Evolutionary conservation across 2,329 filamentous ascomycete species (phyloP).

Genomic region (Aspergillus hiratsukae): DNA sequence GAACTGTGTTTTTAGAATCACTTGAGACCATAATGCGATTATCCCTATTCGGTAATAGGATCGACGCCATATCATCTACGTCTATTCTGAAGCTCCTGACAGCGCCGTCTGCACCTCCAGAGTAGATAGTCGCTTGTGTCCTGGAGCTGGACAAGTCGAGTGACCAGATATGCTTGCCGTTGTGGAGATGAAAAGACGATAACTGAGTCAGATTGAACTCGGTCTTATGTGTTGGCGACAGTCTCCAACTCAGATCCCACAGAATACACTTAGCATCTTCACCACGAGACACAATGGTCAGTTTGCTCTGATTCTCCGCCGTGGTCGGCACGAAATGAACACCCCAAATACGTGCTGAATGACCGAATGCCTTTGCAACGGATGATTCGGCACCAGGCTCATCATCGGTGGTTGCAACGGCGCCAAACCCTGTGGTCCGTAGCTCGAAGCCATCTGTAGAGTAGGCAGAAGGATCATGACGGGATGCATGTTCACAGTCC

Average conservation of each 20-base stretch:
- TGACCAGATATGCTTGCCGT: conserved; percentile 90
- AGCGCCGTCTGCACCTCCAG: conserved; percentile 80
- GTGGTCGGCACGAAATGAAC: conserved; percentile 59
- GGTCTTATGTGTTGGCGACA: conserved; percentile 6
- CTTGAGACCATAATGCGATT: conserved; percentile 8
- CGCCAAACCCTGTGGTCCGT: conserved; percentile 62
- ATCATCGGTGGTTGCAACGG: conserved; percentile 28
- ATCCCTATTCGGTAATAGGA: conserved; percentile 13
- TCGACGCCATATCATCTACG: conserved; percentile 9
- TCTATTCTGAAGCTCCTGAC: conserved; percentile 38
- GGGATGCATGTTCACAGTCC: conserved; percentile 37
- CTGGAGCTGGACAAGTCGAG: conserved; percentile 42
- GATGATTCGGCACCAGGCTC: conserved; percentile 42
- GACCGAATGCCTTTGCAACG: conserved; percentile 75
- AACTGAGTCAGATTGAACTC: conserved; percentile 36
- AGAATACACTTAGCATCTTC: conserved; percentile 75
- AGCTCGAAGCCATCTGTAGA: conserved; percentile 33
- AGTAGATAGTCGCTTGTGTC: conserved; percentile 50
- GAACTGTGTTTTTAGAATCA: conserved; percentile 6
- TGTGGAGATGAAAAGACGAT: conserved; percentile 61
- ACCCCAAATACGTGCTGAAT: conserved; percentile 85
- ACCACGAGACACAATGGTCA: conserved; percentile 70
- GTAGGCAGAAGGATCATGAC: conserved; percentile 31
- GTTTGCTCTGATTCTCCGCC: conserved; percentile 15
- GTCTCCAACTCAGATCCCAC: conserved; percentile 58